These are phyloP conservation scores for Globisporangium splendens DNA, from an alignment of 352 stramenopile genomes.

Conservation along the genomic window DNA sequence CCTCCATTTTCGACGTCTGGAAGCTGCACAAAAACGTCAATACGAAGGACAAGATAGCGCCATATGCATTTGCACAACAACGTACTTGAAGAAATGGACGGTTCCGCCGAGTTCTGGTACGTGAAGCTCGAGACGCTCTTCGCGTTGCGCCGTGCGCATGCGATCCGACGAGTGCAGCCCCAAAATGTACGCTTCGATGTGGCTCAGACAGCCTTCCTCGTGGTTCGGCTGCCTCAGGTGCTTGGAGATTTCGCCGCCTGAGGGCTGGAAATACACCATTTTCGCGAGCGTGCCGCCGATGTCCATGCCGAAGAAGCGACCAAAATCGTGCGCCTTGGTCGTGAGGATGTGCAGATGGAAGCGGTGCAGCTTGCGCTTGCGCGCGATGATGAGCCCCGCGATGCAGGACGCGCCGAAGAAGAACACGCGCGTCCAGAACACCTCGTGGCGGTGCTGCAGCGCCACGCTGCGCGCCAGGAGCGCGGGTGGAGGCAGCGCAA, in stretches of 20 bases:
- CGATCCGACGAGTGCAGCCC: constrained; percentile 35
- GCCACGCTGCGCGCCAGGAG: constrained; percentile 1
- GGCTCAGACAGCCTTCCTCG: constrained; percentile 40
- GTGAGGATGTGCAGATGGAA: constrained; percentile 72
- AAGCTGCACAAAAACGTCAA: constrained; percentile 33
- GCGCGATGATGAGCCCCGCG: constrained; percentile 57
- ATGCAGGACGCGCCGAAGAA: constrained; percentile 67
- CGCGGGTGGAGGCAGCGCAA: background rate
- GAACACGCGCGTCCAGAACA: constrained; percentile 73
- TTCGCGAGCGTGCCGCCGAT: constrained; percentile 92
- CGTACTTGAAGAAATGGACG: constrained; percentile 92
- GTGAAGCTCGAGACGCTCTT: constrained; percentile 61
- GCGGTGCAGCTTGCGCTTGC: constrained; percentile 64
- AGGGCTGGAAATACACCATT: constrained; percentile 92
- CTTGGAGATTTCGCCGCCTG: constrained; percentile 20
- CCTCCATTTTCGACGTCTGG: constrained; percentile 64
- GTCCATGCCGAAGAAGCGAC: constrained; percentile 87
- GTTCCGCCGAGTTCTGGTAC: constrained; percentile 83
- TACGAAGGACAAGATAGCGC: background rate
- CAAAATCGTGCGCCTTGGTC: constrained; percentile 64
- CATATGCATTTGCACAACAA: background rate
- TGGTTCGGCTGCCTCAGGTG: constrained; percentile 20
- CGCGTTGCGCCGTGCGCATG: constrained; percentile 34
- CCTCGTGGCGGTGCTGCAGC: constrained; percentile 25
- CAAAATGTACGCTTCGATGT: constrained; percentile 58